Conservation (phyloP, 2,329 filamentous ascomycete species). For the Parascedosporium putredinis region DNA sequence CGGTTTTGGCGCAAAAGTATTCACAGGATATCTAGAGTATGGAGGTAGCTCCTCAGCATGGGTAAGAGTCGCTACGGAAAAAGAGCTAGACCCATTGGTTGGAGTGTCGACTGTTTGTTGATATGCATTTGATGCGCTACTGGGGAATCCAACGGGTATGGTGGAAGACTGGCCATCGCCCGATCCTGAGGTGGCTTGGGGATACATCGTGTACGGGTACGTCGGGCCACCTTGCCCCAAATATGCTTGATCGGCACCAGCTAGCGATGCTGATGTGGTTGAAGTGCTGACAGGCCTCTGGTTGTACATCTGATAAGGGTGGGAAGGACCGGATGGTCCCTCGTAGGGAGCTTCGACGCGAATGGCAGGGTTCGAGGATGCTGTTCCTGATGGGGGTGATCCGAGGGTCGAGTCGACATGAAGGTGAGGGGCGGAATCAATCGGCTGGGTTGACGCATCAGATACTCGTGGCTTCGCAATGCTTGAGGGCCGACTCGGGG, state of each 20-base stretch:
- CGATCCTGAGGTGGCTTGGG: constrained; percentile 59
- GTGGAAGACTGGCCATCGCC: constrained; percentile 26
- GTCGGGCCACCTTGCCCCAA: constrained; percentile 45
- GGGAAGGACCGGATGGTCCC: constrained; percentile 63
- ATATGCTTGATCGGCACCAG: constrained; percentile 23
- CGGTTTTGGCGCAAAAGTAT: constrained; percentile 46
- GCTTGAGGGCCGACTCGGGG: constrained; percentile 37
- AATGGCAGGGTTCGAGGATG: background rate
- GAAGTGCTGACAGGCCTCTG: constrained; percentile 61
- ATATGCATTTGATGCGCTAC: constrained; percentile 53
- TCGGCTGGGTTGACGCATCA: no score
- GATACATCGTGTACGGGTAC: constrained; percentile 80
- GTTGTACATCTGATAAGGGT: constrained; percentile 77
- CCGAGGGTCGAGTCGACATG: background rate
- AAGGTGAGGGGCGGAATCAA: background rate
- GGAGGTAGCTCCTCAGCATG: constrained; percentile 87
- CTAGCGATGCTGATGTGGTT: constrained; percentile 59
- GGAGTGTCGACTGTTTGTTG: constrained; percentile 65
- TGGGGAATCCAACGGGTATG: constrained; percentile 69
- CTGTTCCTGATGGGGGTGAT: background rate
- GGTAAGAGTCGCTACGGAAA: constrained; percentile 78
- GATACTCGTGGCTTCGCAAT: constrained; percentile 31
- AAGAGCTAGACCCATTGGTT: constrained; percentile 76
- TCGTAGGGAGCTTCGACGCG: background rate
- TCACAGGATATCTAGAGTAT: constrained; percentile 81